Evolutionary conservation across 352 stramenopile species (phyloP).

Genomic region (Pythium monospermum): DNA sequence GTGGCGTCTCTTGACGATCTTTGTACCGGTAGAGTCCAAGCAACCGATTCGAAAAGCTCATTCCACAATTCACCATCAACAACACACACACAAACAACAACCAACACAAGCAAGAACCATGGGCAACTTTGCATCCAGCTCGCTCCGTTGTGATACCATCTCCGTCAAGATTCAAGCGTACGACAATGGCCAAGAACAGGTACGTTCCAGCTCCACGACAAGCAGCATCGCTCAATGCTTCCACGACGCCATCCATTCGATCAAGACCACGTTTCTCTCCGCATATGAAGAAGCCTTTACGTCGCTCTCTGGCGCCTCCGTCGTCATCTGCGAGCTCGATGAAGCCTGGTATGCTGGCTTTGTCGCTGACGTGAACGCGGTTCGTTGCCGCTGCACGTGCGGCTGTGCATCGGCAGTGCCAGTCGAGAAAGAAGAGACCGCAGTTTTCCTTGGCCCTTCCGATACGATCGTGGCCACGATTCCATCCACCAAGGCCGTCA

Average conservation of each 20-base stretch:
- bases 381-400: background rate
- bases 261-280: slow-evolving; percentile 13
- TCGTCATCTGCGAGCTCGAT: slow-evolving; percentile 18
- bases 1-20: background rate
- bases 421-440: background rate
- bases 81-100: slow-evolving; percentile 4
- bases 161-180: slow-evolving; percentile 17
- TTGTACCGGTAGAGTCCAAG: no score
- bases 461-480: slow-evolving; percentile 14
- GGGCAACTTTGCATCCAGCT: slow-evolving; percentile 40
- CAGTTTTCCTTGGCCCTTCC: slow-evolving; percentile 8
- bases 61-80: slow-evolving; percentile 35
- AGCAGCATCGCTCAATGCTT: background rate
- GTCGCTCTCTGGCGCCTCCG: slow-evolving; percentile 11
- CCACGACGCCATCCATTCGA: background rate
- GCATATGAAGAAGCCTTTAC: slow-evolving; percentile 4
- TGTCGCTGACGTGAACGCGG: slow-evolving; percentile 4
- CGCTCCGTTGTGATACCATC: slow-evolving; percentile 11
- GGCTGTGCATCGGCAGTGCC: background rate
- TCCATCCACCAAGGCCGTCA: background rate
- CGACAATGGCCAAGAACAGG: slow-evolving; percentile 27
- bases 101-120: slow-evolving; percentile 21
- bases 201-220: slow-evolving; percentile 4
- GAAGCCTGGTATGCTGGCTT: slow-evolving; percentile 16
- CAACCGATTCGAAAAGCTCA: slow-evolving; percentile 23